Conservation (phyloP, 164 flowering plant species). For the Macadamia integrifolia region DNA sequence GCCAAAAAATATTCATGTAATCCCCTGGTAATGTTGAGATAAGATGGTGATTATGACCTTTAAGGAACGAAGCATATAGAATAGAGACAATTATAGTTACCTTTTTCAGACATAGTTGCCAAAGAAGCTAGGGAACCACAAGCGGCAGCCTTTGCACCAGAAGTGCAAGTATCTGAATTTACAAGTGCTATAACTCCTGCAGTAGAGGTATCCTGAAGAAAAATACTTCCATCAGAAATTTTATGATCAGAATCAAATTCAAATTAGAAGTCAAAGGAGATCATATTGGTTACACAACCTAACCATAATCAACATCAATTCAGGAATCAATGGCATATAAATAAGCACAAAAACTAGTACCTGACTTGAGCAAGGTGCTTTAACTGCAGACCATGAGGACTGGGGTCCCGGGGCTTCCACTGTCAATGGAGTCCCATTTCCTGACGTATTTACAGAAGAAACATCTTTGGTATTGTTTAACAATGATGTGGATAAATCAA, state of each 20-base stretch:
- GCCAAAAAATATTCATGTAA: background rate
- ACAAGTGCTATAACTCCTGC: conserved; percentile 44
- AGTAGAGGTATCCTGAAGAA: conserved; percentile 35
- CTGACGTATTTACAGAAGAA: conserved; percentile 20
- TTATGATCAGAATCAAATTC: background rate
- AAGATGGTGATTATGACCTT: background rate
- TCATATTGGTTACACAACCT: background rate
- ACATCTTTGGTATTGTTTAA: conserved; percentile 15
- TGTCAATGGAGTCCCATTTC: conserved; percentile 21
- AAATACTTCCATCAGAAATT: conserved; percentile 11
- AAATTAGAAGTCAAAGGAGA: background rate
- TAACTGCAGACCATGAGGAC: conserved; percentile 22
- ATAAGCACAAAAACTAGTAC: conserved; percentile 22
- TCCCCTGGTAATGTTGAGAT: background rate
- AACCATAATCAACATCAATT: too few relatives aligned
- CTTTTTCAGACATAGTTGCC: conserved; percentile 58
- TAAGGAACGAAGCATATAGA: background rate
- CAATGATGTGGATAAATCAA: conserved; percentile 36
- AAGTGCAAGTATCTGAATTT: conserved; percentile 51
- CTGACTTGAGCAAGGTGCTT: conserved; percentile 23
- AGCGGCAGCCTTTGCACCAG: conserved; percentile 92
- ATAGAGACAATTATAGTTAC: conserved; percentile 23
- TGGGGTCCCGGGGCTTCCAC: conserved; percentile 15
- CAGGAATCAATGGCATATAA: too few relatives aligned
- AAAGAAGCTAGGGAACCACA: conserved; percentile 74